These are phyloP conservation scores for Aspergillus persii DNA, from an alignment of 2,329 filamentous ascomycete species.

Conservation along the genomic window DNA sequence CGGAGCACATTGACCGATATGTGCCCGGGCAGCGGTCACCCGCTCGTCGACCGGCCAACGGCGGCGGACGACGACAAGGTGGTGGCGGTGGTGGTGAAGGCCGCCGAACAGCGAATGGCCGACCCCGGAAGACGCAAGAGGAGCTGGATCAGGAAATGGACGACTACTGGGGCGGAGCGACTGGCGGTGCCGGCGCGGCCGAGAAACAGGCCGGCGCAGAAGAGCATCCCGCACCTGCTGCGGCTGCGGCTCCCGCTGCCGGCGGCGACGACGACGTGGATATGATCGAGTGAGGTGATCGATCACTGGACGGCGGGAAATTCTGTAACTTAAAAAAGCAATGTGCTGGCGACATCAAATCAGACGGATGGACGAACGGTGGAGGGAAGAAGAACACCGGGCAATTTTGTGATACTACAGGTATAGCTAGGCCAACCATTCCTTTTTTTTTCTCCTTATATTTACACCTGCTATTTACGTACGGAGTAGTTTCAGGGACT, in stretches of 20 bases:
- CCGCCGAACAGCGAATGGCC: slow-evolving; percentile 49
- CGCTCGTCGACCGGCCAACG: slow-evolving; percentile 46
- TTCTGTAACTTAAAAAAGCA: background rate
- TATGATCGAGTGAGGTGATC: slow-evolving; percentile 61
- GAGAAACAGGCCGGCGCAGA: slow-evolving; percentile 28
- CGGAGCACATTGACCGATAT: slow-evolving; percentile 75
- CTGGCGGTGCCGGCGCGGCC: slow-evolving; percentile 38
- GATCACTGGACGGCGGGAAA: background rate
- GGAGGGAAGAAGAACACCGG: background rate
- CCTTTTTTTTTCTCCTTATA: background rate
- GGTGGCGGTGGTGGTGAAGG: slow-evolving; percentile 24
- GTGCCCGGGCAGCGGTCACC: slow-evolving; percentile 59
- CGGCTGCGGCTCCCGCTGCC: slow-evolving; percentile 27
- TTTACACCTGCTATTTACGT: background rate
- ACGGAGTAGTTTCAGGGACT: no score
- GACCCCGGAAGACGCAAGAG: slow-evolving; percentile 81
- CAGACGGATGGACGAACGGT: background rate
- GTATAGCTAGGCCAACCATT: background rate
- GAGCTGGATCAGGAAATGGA: slow-evolving; percentile 97
- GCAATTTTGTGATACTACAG: background rate
- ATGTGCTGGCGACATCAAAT: background rate
- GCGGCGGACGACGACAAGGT: slow-evolving; percentile 46
- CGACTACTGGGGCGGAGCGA: slow-evolving; percentile 71
- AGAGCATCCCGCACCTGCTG: slow-evolving; percentile 24
- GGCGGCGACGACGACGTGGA: slow-evolving; percentile 59